Conservation (phyloP, 2,329 filamentous ascomycete species). For the Aspergillus fischeri region DNA sequence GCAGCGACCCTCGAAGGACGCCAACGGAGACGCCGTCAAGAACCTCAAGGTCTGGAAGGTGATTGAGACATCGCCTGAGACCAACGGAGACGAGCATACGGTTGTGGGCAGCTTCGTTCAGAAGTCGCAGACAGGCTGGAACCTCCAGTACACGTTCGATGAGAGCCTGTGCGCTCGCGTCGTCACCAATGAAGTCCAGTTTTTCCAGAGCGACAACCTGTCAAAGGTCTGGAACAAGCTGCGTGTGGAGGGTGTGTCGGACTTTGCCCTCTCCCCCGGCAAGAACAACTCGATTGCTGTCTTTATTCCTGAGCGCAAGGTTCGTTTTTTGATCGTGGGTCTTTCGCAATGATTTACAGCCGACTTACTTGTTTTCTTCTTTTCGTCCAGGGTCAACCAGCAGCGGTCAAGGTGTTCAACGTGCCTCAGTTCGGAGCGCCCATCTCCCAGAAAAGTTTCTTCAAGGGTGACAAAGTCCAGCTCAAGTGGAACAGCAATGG, state of each 20-base stretch:
- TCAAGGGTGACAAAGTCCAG: conserved; percentile 98
- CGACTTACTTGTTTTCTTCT: neutral
- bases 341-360: neutral
- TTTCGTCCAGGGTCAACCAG: conserved; percentile 73
- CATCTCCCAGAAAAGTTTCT: conserved; percentile 97
- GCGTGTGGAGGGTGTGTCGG: conserved; percentile 80
- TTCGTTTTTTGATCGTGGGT: conserved; percentile 36
- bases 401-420: conserved; percentile 89
- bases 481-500: conserved; percentile 96
- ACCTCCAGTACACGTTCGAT: conserved; percentile 91
- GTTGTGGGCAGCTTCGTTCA: conserved; percentile 89
- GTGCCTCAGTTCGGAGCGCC: conserved; percentile 79
- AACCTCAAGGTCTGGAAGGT: conserved; percentile 97
- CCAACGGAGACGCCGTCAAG: conserved; percentile 86
- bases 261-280: conserved; percentile 86
- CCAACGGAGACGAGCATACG: conserved; percentile 54
- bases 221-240: conserved; percentile 92
- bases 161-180: conserved; percentile 89
- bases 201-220: conserved; percentile 86
- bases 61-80: conserved; percentile 59
- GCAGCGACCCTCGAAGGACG: conserved; percentile 91
- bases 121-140: conserved; percentile 93
- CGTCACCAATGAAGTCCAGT: conserved; percentile 96
- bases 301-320: conserved; percentile 94
- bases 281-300: conserved; percentile 89